Conservation (phyloP, 495 filamentous ascomycete genomes). For the Staphylotrichum tortipilum region DNA sequence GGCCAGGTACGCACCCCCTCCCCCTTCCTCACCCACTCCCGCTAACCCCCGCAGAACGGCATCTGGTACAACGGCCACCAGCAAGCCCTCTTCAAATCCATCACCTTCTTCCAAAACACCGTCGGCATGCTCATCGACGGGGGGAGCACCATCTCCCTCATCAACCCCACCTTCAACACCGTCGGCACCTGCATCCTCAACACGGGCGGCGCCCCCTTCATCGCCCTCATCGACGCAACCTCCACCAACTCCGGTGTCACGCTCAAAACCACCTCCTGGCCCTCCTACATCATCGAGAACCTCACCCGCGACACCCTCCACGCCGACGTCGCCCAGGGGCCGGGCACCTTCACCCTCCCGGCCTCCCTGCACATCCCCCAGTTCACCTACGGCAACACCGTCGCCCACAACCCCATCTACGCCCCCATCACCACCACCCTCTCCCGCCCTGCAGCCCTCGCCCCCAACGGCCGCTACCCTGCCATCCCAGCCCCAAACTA, state of each 20-base stretch:
- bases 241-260: slow-evolving; percentile 35
- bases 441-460: slow-evolving; percentile 21
- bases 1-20: slow-evolving; percentile 22
- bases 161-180: slow-evolving; percentile 42
- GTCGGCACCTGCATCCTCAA: slow-evolving; percentile 51
- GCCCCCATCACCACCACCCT: slow-evolving; percentile 33
- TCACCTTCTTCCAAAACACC: slow-evolving; percentile 50
- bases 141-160: slow-evolving; percentile 46
- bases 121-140: slow-evolving; percentile 55
- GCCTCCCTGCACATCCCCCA: slow-evolving; percentile 21
- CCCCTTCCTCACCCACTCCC: not conserved
- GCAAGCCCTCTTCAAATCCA: slow-evolving; percentile 61
- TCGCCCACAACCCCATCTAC: slow-evolving; percentile 54
- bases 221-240: slow-evolving; percentile 31
- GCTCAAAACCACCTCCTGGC: slow-evolving; percentile 27
- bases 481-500: slow-evolving; percentile 32
- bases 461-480: slow-evolving; percentile 27
- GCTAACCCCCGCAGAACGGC: slow-evolving; percentile 27
- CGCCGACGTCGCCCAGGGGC: slow-evolving; percentile 25
- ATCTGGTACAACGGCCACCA: slow-evolving; percentile 56
- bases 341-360: slow-evolving; percentile 18
- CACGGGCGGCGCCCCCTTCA: slow-evolving; percentile 35
- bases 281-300: slow-evolving; percentile 37
- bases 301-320: slow-evolving; percentile 29
- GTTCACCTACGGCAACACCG: slow-evolving; percentile 44